Percentiles rank a stretch among this genome's conserved stretches.
Evolutionary conservation across 768 basidiomycete genomes (phyloP).

Genomic region (Infundibulicybe gibba): DNA sequence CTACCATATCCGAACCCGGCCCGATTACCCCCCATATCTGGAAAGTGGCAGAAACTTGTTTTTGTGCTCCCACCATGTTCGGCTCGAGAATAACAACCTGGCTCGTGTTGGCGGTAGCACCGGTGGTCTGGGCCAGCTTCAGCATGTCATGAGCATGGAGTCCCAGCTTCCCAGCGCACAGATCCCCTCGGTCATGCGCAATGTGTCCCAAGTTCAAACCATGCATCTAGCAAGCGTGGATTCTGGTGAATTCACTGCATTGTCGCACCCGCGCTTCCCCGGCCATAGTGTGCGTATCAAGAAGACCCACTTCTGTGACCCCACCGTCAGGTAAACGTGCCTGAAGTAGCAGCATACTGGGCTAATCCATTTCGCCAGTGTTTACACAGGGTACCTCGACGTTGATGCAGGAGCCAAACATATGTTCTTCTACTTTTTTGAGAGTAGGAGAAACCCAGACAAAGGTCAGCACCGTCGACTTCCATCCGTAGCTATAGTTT

Average conservation of each 20-base stretch:
- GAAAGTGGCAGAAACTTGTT: not conserved
- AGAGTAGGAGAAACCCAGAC: conserved; percentile 55
- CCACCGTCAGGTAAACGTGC: conserved; percentile 50
- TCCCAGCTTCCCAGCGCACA: not conserved
- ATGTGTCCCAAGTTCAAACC: not conserved
- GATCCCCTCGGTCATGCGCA: not conserved
- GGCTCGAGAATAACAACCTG: not conserved
- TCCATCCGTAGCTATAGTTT: not conserved
- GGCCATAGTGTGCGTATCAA: conserved; percentile 54
- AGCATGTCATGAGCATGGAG: not conserved
- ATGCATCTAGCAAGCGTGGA: conserved; percentile 23
- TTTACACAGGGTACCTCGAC: conserved; percentile 37
- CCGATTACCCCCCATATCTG: not conserved
- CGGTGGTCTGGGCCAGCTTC: not conserved
- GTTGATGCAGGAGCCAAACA: conserved; percentile 53
- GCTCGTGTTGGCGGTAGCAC: not conserved
- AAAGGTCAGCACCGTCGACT: conserved; percentile 38
- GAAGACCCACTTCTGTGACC: conserved; percentile 59
- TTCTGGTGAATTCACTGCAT: conserved; percentile 28
- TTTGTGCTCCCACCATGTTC: conserved; percentile 6
- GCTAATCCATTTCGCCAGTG: conserved; percentile 16
- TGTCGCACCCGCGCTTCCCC: conserved; percentile 50
- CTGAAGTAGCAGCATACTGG: conserved; percentile 1
- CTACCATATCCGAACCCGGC: conserved; percentile 8
- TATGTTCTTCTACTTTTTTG: conserved; percentile 75